Evolutionary conservation across 2,329 filamentous ascomycete species (phyloP), one percentile per base, ranked within the genome.

Genomic region (Diaporthe caulivora): DNA sequence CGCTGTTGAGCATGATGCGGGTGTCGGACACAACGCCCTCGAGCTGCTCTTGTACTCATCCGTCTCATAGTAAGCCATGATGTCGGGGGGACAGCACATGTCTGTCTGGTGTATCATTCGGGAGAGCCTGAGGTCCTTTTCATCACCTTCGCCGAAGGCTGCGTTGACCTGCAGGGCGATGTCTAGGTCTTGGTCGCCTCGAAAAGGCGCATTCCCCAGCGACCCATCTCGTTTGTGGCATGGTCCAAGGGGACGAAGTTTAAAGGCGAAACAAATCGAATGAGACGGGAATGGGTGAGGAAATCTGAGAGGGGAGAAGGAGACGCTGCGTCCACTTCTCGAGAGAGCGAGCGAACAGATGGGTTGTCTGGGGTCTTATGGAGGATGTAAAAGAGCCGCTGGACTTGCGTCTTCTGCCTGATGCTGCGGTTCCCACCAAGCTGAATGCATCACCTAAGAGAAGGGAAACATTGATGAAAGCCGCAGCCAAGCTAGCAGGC

Each of bases 151-250:
- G 18, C 49, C 47, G 40, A 74, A 29, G 10, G 49, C 44, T 6
- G 1, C 7, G 60, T 64, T 54, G 67, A 76, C 31, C 10, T 74
- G 29, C 26, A 24, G 31, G 31, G 58, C 70, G 37, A 76, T 34
- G 37, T 76, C 72, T 2, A 74, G 34, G 18, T 76, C 72, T 26
- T 37, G 70, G 21, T 74, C 74, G 65, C 71, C 47, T 76, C 70
- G 40, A 74, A 76, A 5, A 76, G 65, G 37, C 72, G 53, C 67
- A 58, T 49, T 21, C 67, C 67, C 67, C 67, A 49, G 21, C 67
- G 40, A 21, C 53, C 67, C 67, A 70, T 70, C 4, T 58, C n/a
- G 11, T 21, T 11, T 37, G n/a, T 24, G 18, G 40, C 2, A 34
- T 13, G 8, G 44, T 51, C 29, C 31, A 34, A 21, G 44, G 37